Base-by-base conservation (phyloP, 768 basidiomycete genomes). In the Pholiota microspora region DNA sequence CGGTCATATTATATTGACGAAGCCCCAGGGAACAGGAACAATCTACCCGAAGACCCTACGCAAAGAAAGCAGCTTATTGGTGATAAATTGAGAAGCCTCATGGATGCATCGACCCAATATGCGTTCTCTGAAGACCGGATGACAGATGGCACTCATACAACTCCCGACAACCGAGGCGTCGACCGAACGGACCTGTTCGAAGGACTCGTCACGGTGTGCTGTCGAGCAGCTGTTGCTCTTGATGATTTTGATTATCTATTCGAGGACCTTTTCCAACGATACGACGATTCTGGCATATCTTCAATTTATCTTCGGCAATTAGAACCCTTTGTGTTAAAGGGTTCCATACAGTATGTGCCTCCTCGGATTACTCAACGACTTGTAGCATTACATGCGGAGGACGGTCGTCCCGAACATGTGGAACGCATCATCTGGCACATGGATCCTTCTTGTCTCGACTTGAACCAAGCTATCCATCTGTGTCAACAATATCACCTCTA, bases 361-460 rank as follows among this genome's bases (percentile, higher is more conserved):
- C 93, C 96, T 7, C 83, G 86, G 31, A 86, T 99, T 55, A 89
- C 92, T 4, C 94, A 99, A 68, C 79, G 83, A 51, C 73, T 99
- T 23, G 80, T 98, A 47, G 80, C 82, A 1, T 71, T 91, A 38
- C 91, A 97, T 62, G 89, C 88, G 44, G 82, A 84, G 28, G 78
- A 84, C 40, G 77, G 75, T 10, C 81, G 85, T 31, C 84, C 87
- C 7, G 89, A 91, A 46, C 76, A 84, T 2, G 91, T 89, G 1
- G 95, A 99, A 68, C 82, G 84, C 27, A 76, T 98, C 53, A 96
- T 99, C 51, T 98, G 94, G 94, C 92, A 96, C 66, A 92, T 98
- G 59, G 92, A 97, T 61, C 94, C 96, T 0, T 73, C 82, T 2
- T 92, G 87, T 61, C 73, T 99, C 55, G 97, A 99, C 65, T 86